Conservation (phyloP, 495 filamentous ascomycete genomes). For the Rhypophila decipiens region DNA sequence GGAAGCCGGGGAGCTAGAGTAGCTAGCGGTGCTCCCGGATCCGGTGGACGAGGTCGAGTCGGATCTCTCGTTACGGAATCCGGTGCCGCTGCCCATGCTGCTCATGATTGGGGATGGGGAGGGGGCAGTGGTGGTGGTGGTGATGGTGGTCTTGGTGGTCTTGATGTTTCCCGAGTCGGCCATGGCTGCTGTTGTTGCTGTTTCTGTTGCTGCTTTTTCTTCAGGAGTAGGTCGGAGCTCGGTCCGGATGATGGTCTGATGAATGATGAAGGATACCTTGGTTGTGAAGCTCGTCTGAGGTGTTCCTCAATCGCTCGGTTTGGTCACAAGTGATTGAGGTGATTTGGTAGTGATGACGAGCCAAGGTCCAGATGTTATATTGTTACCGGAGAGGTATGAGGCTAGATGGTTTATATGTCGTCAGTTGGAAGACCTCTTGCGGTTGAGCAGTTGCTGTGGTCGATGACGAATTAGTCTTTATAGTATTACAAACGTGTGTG, state of each 20-base stretch:
- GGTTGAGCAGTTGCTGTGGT: no score
- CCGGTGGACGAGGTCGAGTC: slow-evolving; percentile 22
- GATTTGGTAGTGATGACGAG: no score
- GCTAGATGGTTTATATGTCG: no score
- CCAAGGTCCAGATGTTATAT: no score
- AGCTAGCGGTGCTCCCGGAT: slow-evolving; percentile 9
- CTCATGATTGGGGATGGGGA: background rate
- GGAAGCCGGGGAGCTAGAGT: slow-evolving; percentile 3
- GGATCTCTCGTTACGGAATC: slow-evolving; percentile 18
- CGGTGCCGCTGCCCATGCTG: background rate
- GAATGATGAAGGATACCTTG: background rate
- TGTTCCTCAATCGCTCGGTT: no score
- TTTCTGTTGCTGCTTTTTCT: background rate
- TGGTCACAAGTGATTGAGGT: no score
- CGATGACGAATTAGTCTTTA: no score
- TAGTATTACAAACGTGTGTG: no score
- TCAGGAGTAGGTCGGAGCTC: background rate
- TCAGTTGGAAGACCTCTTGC: no score
- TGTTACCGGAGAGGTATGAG: no score
- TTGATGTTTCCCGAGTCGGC: background rate
- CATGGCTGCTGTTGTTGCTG: background rate
- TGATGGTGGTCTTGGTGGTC: background rate
- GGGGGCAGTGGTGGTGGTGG: slow-evolving; percentile 1
- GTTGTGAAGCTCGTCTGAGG: no score
- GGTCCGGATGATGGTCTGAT: background rate